Evolutionary conservation across 208 protist species (phyloP).

Genomic region (Lotmaria passim): DNA sequence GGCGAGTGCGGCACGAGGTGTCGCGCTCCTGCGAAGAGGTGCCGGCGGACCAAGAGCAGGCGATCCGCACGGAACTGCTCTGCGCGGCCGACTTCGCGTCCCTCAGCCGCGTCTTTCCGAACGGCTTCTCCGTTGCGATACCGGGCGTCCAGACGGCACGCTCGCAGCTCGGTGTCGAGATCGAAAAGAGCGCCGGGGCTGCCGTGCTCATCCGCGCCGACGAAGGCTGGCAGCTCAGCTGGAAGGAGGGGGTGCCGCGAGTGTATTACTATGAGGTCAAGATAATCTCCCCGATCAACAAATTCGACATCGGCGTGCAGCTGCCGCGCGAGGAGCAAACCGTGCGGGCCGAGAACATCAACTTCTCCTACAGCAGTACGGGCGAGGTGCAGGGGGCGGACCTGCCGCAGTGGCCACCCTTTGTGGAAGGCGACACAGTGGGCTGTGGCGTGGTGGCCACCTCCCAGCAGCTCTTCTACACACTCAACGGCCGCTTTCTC

Average conservation of each 20-base stretch:
- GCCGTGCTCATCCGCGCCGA: constrained; percentile 80
- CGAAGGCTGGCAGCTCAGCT: constrained; percentile 79
- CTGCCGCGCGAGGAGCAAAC: constrained; percentile 27
- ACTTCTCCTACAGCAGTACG: constrained; percentile 71
- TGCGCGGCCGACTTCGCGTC: constrained; percentile 67
- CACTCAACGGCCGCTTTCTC: constrained; percentile 84
- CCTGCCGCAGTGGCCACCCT: constrained; percentile 50
- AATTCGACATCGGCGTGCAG: constrained; percentile 50
- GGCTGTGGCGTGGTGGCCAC: constrained; percentile 83
- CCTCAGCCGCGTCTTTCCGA: constrained; percentile 76
- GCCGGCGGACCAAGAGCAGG: constrained; percentile 37
- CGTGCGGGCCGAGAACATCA: constrained; percentile 41
- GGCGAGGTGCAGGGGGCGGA: constrained; percentile 56
- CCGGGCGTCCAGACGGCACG: constrained; percentile 65
- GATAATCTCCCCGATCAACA: constrained; percentile 44
- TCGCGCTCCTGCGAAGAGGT: constrained; percentile 16
- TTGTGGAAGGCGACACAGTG: constrained; percentile 75
- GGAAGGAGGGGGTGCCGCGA: constrained; percentile 73
- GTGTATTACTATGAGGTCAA: constrained; percentile 91
- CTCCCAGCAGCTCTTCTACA: constrained; percentile 81
- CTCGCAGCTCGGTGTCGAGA: constrained; percentile 62
- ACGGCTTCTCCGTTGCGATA: constrained; percentile 84
- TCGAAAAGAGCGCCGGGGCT: constrained; percentile 65
- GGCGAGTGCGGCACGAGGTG: constrained; percentile 43
- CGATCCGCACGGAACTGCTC: constrained; percentile 57